Conservation (phyloP, 2,329 filamentous ascomycete genomes). For the Exophiala dermatitidis region DNA sequence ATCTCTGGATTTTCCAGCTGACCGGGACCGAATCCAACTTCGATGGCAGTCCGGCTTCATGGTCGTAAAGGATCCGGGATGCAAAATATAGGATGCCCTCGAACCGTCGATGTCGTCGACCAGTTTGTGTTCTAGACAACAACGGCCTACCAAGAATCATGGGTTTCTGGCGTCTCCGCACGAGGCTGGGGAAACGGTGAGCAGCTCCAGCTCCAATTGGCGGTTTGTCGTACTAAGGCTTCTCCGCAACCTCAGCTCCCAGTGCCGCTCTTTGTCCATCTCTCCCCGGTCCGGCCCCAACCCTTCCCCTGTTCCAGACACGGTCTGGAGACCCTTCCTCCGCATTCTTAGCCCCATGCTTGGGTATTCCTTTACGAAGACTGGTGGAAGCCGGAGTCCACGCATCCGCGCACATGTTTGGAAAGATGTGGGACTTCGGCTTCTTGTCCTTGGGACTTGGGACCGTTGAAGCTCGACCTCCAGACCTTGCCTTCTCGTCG, state of each 20-base stretch:
- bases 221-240: neutral
- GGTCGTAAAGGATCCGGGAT: too few species aligned
- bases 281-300: neutral
- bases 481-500: neutral
- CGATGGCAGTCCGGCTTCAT: too few species aligned
- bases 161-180: neutral
- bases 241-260: neutral
- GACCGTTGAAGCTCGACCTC: neutral
- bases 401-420: neutral
- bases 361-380: neutral
- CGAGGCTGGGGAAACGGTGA: neutral
- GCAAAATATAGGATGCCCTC: too few species aligned
- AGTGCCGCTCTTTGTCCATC: neutral
- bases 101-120: too few species aligned
- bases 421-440: neutral
- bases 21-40: too few species aligned
- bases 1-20: too few species aligned
- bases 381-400: neutral
- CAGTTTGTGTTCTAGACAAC: too few species aligned
- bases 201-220: too few species aligned
- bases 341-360: conserved; percentile 12
- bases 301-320: neutral
- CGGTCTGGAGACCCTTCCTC: conserved; percentile 1
- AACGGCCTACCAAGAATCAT: too few species aligned
- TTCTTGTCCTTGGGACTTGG: neutral